phyloP scores from a whole-genome alignment of 768 basidiomycete species.

The Trametes cingulata region DNA sequence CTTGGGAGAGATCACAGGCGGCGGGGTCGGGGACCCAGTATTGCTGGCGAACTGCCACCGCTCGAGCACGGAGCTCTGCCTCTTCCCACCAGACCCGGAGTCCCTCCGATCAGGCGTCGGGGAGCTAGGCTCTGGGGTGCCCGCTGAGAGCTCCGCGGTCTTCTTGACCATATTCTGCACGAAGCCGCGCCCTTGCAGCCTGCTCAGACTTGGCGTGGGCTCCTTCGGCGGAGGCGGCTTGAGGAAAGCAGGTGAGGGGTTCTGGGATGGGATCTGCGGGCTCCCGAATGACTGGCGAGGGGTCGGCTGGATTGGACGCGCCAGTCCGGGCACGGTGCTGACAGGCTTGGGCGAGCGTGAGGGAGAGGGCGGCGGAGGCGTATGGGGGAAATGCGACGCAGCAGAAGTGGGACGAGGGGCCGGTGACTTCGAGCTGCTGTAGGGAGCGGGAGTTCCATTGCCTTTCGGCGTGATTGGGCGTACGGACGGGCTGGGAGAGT shows the following conservation, averaged over 20 bases:
- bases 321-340: slow-evolving; percentile 38
- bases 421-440: slow-evolving; percentile 14
- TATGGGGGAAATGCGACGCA: slow-evolving; percentile 20
- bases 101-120: slow-evolving; percentile 37
- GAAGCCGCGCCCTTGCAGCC: slow-evolving; percentile 83
- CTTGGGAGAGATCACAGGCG: slow-evolving; percentile 39
- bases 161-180: slow-evolving; percentile 82
- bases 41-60: slow-evolving; percentile 57
- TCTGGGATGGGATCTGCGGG: slow-evolving; percentile 46
- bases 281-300: slow-evolving; percentile 45
- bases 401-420: slow-evolving; percentile 13
- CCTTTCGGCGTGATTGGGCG: slow-evolving; percentile 15
- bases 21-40: slow-evolving; percentile 39
- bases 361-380: slow-evolving; percentile 24
- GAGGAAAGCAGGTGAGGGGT: slow-evolving; percentile 60
- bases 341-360: slow-evolving; percentile 29
- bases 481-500: slow-evolving; percentile 6
- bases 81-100: slow-evolving; percentile 24
- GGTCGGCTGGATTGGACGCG: slow-evolving; percentile 54
- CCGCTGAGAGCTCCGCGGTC: slow-evolving; percentile 51
- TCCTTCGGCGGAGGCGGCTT: slow-evolving; percentile 62
- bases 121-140: slow-evolving; percentile 35
- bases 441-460: background rate
- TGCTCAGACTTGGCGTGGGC: slow-evolving; percentile 77
- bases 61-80: slow-evolving; percentile 59